phyloP scores from a whole-genome alignment of 441 rosid genomes.

The Caryocar brasiliense region DNA sequence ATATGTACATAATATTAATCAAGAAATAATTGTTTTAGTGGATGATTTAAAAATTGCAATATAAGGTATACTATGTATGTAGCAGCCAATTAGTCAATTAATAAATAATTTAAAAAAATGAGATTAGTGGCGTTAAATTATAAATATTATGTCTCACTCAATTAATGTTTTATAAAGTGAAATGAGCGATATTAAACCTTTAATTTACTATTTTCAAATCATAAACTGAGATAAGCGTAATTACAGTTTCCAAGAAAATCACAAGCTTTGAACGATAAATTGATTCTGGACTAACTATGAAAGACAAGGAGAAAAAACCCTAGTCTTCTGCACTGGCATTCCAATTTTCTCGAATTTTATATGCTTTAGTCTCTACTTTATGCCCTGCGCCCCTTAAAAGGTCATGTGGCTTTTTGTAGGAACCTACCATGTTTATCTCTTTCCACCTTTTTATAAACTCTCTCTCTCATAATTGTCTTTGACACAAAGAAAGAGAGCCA shows the following conservation, averaged over 20 bases:
- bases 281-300: constrained; percentile 30
- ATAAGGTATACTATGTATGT: background rate
- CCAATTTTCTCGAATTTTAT: constrained; percentile 20
- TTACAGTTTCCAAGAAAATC: constrained; percentile 8
- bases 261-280: background rate
- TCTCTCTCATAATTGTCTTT: constrained; percentile 14
- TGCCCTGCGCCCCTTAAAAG: constrained; percentile 13
- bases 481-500: constrained; percentile 11
- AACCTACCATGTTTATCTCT: constrained; percentile 27
- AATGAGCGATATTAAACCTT: too few relatives aligned
- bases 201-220: too few relatives aligned
- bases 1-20: too few relatives aligned
- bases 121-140: too few relatives aligned
- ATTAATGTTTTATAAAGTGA: too few relatives aligned
- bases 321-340: constrained; percentile 23
- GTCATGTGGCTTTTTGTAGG: constrained; percentile 13
- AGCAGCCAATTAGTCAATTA: background rate
- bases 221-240: background rate
- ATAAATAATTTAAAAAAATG: too few relatives aligned
- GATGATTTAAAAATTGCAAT: background rate
- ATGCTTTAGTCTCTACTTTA: constrained; percentile 10
- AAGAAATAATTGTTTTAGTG: background rate
- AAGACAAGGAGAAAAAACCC: constrained; percentile 45
- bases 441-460: constrained; percentile 7
- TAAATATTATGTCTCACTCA: background rate